Evolutionary conservation across 1,284 basidiomycete species (phyloP).

Genomic region (Fomitopsis pinicola): DNA sequence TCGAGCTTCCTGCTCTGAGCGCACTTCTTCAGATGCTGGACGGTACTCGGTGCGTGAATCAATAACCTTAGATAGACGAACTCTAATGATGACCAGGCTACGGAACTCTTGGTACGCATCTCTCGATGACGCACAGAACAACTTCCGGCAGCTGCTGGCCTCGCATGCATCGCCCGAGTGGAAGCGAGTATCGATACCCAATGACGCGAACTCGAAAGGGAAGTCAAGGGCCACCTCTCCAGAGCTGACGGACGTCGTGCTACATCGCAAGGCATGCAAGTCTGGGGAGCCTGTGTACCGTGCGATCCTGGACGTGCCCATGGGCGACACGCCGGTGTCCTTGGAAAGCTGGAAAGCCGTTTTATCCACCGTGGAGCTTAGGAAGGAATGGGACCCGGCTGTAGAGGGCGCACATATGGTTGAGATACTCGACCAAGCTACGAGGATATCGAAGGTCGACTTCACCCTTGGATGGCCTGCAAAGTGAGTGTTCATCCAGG

Average conservation of each 20-base stretch:
- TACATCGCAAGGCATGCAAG: constrained; percentile 63
- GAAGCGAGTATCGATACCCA: constrained; percentile 57
- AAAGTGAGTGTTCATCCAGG: constrained; percentile 53
- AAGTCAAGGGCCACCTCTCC: constrained; percentile 52
- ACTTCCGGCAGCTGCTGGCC: constrained; percentile 66
- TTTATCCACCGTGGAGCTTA: constrained; percentile 79
- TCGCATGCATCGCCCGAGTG: constrained; percentile 61
- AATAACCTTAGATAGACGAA: neutral
- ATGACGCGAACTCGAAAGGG: constrained; percentile 51
- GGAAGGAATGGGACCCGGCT: constrained; percentile 90
- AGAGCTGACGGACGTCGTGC: constrained; percentile 60
- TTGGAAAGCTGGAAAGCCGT: constrained; percentile 83
- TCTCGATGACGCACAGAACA: constrained; percentile 63
- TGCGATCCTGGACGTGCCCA: constrained; percentile 75
- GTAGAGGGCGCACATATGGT: constrained; percentile 83
- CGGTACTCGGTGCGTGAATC: constrained; percentile 32
- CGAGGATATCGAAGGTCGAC: constrained; percentile 84
- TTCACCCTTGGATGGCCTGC: constrained; percentile 96
- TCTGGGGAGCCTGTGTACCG: constrained; percentile 78
- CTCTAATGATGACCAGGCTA: constrained; percentile 41
- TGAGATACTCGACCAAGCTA: constrained; percentile 84
- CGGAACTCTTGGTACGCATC: constrained; percentile 73
- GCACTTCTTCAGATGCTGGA: constrained; percentile 28
- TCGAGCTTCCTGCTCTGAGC: neutral
- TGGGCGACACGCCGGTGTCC: constrained; percentile 56